A percentile compares a stretch with the other conserved stretches of the same genome.
These are phyloP conservation scores for Mortierella sp. DNA, from an alignment of 371 early-diverging fungal genomes.

Conservation along the genomic window DNA sequence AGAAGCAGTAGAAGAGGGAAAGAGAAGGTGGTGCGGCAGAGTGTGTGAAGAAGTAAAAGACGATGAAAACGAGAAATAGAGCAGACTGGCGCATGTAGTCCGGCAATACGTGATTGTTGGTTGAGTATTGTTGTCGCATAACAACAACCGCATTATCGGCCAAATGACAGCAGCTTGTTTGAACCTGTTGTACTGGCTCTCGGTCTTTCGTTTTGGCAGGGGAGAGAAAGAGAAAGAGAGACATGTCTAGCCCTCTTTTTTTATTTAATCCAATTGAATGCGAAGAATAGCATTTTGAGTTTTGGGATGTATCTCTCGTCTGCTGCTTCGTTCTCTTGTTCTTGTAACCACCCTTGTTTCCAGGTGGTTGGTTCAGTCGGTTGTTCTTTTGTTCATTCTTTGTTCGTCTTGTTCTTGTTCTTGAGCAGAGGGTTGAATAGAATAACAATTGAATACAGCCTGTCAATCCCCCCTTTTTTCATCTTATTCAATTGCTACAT, in stretches of 20 bases:
- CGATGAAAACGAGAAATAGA: not conserved
- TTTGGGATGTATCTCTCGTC: not conserved
- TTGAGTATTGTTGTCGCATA: not conserved
- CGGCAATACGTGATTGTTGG: not conserved
- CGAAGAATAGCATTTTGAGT: not conserved
- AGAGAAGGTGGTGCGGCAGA: not conserved
- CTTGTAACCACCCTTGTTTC: conserved; percentile 9
- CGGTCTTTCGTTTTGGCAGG: no score
- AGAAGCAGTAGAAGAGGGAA: not conserved
- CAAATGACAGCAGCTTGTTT: not conserved
- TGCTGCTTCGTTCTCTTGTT: not conserved
- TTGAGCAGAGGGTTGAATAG: not conserved
- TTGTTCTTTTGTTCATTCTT: not conserved
- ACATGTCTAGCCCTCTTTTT: not conserved
- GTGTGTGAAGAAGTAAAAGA: not conserved
- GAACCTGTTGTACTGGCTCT: not conserved
- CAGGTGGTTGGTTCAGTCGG: not conserved
- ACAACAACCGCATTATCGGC: not conserved
- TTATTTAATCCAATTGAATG: not conserved
- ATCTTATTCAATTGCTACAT: not conserved
- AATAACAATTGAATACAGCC: not conserved
- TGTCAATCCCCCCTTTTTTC: not conserved
- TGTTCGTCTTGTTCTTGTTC: not conserved
- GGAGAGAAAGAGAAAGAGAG: not conserved
- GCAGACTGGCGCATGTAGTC: not conserved